Evolutionary conservation across 2,329 filamentous ascomycete species (phyloP), one percentile per base, ranked within the genome.

Genomic region (Stromatinia cepivora): DNA sequence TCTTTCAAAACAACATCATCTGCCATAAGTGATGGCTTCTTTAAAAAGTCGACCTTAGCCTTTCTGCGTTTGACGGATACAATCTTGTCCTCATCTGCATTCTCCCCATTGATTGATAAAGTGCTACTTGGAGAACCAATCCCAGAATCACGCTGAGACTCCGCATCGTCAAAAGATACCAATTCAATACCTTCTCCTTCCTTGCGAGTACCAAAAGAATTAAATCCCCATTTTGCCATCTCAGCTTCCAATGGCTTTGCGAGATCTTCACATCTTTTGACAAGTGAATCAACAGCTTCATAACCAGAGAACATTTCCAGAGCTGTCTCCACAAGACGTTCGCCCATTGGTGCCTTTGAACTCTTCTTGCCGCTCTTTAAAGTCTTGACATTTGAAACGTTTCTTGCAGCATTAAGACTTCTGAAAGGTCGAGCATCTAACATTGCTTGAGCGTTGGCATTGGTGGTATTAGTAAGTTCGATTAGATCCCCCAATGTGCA

Each of bases 1-100:
- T 95, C 90, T 78, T 98, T 97, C 83, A 99, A 88, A 52, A 86
- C 83, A 69, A 94, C 86, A 67, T 91, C 86, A 0, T 90, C 84
- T 42, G 87, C 86, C 92, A 99, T 95, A 66, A 90, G 86, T 5
- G 84, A 81, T 0, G 95, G 95, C 78, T 98, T 79, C 65, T 78
- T 78, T 53, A 79, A 50, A 50, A 79, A 80, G 25, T 75, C 74
- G n/a, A 74, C 67, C 25, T 58, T 59, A 64, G 69, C 69, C 63
- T 73, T 77, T 66, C 75, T 73, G 53, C 48, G 72, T 36, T 66
- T 71, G 42, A 71, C 62, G 25, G 71, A 66, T n/a, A 73, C 58
- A 48, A 79, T 80, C 66, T 81, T 78, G 65, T 82, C 76, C 72
- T 87, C 83, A 66, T 84, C 73, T 46, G 70, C 70, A 72, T 87